phyloP scores from a whole-genome alignment of 768 basidiomycete genomes.

The Suillus hirtellus region DNA sequence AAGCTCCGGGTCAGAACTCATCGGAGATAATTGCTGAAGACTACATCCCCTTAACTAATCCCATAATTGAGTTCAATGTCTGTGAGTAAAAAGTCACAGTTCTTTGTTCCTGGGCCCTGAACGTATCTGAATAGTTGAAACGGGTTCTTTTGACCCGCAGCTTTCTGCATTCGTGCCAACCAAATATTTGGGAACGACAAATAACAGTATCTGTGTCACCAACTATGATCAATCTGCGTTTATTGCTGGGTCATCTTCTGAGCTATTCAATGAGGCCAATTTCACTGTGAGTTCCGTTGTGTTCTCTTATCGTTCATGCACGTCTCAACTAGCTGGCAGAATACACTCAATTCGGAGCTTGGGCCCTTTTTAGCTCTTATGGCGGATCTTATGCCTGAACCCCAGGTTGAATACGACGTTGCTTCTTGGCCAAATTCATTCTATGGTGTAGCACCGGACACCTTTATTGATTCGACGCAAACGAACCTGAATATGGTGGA shows the following conservation, averaged over 20 bases:
- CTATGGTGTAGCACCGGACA: conserved; percentile 33
- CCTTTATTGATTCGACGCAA: conserved; percentile 36
- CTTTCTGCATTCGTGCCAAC: conserved; percentile 47
- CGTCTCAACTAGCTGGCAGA: conserved; percentile 11
- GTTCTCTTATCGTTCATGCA: neutral
- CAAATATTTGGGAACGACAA: conserved; percentile 44
- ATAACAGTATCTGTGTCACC: conserved; percentile 32
- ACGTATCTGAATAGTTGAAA: conserved; percentile 30
- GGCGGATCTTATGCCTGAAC: conserved; percentile 25
- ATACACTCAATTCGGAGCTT: conserved; percentile 12
- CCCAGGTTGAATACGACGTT: conserved; percentile 28
- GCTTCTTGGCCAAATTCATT: conserved; percentile 41
- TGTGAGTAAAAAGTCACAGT: conserved; percentile 21
- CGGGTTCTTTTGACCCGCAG: conserved; percentile 44
- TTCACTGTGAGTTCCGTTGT: conserved; percentile 22
- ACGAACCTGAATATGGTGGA: conserved; percentile 37
- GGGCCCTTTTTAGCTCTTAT: conserved; percentile 21
- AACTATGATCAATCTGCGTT: conserved; percentile 37
- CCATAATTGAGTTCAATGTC: conserved; percentile 38
- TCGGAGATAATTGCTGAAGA: conserved; percentile 24
- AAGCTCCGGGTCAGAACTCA: conserved; percentile 26
- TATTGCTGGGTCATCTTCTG: conserved; percentile 43
- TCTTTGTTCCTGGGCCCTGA: neutral
- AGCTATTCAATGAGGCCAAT: conserved; percentile 34
- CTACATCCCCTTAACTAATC: conserved; percentile 31